Evolutionary conservation across 805 yeast species (phyloP).

Genomic region (Dipodascus albidus): DNA sequence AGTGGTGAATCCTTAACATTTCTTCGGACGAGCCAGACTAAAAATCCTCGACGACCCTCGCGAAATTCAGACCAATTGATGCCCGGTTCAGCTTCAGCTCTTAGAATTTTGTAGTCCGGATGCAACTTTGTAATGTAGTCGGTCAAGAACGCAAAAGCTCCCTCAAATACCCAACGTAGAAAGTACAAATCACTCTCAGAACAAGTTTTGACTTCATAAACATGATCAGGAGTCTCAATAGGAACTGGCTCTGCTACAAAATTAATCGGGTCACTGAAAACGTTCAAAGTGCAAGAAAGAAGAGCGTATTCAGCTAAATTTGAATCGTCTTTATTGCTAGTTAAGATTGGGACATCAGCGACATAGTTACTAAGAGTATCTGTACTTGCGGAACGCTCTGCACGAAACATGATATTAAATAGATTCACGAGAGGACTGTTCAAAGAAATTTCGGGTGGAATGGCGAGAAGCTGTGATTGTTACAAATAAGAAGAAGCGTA

Average conservation of each 20-base stretch:
- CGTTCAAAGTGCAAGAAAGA: conserved; percentile 12
- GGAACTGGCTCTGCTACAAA: conserved; percentile 12
- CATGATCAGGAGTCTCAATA: conserved; percentile 9
- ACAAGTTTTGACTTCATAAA: conserved; percentile 4
- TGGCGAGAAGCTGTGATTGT: too few relatives aligned
- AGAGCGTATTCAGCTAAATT: conserved; percentile 4
- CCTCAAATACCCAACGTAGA: conserved; percentile 15
- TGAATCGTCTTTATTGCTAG: not conserved
- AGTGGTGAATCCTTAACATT: conserved; percentile 1
- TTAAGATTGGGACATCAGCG: not conserved
- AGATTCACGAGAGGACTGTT: not conserved
- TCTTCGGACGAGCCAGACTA: conserved; percentile 12
- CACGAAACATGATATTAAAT: not conserved
- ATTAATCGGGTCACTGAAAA: conserved; percentile 5
- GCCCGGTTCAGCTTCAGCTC: conserved; percentile 16
- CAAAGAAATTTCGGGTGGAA: too few relatives aligned
- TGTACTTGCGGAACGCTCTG: not conserved
- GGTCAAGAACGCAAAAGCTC: conserved; percentile 9
- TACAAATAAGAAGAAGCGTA: too few relatives aligned
- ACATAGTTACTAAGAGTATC: conserved; percentile 1
- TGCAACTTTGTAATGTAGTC: conserved; percentile 2
- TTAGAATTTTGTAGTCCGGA: conserved; percentile 11
- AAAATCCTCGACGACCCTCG: conserved; percentile 10
- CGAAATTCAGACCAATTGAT: conserved; percentile 17
- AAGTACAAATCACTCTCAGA: conserved; percentile 14